These are phyloP conservation scores for Thraustotheca clavata DNA, from an alignment of 352 stramenopile genomes.

Conservation along the genomic window DNA sequence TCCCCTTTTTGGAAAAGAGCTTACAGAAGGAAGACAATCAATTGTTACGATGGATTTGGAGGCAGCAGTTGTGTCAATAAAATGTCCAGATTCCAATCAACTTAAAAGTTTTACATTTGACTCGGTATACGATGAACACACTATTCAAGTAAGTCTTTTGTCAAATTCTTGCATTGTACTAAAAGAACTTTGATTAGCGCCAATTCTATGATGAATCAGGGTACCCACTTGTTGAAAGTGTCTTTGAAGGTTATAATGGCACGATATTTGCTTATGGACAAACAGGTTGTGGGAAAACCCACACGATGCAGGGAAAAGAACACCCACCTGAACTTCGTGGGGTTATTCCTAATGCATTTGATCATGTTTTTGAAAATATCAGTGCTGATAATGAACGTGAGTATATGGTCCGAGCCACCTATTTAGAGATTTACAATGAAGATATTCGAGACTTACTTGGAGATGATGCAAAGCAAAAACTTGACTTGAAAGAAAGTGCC, in stretches of 20 bases:
- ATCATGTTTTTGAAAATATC: conserved; percentile 85
- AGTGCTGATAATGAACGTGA: conserved; percentile 49
- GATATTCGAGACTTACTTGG: conserved; percentile 87
- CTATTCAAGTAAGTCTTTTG: conserved; percentile 30
- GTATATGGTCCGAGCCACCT: conserved; percentile 84
- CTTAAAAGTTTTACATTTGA: conserved; percentile 88
- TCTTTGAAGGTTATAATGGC: conserved; percentile 88
- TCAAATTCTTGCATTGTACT: neutral
- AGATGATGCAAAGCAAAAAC: conserved; percentile 67
- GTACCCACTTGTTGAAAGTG: conserved; percentile 83
- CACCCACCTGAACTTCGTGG: conserved; percentile 59
- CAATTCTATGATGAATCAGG: conserved; percentile 83
- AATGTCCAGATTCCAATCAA: conserved; percentile 62
- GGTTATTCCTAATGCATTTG: conserved; percentile 77
- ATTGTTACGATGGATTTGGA: conserved; percentile 75
- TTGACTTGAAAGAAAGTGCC: conserved; percentile 78
- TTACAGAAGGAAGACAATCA: conserved; percentile 65
- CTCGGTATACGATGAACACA: conserved; percentile 83
- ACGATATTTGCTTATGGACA: conserved; percentile 90
- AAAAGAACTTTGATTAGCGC: conserved; percentile 27
- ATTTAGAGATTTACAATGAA: conserved; percentile 95
- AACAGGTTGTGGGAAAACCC: conserved; percentile 77
- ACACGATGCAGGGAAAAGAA: conserved; percentile 80
- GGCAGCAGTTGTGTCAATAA: conserved; percentile 57
- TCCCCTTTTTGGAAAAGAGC: conserved; percentile 78